Evolutionary conservation across 2,329 filamentous ascomycete genomes (phyloP).

Genomic region (Cordyceps militaris): DNA sequence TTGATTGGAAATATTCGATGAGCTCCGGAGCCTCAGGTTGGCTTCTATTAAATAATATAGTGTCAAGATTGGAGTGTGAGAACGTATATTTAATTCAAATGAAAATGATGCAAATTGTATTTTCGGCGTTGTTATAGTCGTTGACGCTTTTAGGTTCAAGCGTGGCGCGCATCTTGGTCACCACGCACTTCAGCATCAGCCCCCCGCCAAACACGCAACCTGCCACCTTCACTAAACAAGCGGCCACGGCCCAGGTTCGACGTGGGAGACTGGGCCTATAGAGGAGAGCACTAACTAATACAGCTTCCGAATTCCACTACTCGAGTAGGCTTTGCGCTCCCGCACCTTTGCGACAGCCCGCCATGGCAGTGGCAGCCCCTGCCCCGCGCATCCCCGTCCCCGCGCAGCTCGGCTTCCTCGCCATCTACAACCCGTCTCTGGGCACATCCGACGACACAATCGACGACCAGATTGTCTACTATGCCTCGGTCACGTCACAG

Average conservation of each 20-base stretch:
- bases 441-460: conserved; percentile 53
- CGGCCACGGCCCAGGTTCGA: neutral
- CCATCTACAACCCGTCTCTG: conserved; percentile 89
- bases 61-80: too few species aligned
- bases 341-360: neutral
- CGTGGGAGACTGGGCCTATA: neutral
- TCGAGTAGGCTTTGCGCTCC: neutral
- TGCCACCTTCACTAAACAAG: neutral
- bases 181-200: neutral
- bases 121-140: neutral
- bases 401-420: conserved; percentile 80
- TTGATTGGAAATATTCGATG: too few species aligned
- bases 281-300: neutral
- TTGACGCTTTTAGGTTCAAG: neutral
- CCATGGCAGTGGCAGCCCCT: conserved; percentile 14
- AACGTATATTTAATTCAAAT: too few species aligned
- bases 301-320: neutral
- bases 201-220: conserved; percentile 7
- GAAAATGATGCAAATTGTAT: neutral
- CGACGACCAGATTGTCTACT: conserved; percentile 85
- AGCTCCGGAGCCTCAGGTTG: too few species aligned
- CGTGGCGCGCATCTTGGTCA: neutral
- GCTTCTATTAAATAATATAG: too few species aligned
- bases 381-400: conserved; percentile 37
- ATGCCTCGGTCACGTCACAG: conserved; percentile 56